Evolutionary conservation across 352 stramenopile species (phyloP).

Genomic region (Pythium aphanidermatum): DNA sequence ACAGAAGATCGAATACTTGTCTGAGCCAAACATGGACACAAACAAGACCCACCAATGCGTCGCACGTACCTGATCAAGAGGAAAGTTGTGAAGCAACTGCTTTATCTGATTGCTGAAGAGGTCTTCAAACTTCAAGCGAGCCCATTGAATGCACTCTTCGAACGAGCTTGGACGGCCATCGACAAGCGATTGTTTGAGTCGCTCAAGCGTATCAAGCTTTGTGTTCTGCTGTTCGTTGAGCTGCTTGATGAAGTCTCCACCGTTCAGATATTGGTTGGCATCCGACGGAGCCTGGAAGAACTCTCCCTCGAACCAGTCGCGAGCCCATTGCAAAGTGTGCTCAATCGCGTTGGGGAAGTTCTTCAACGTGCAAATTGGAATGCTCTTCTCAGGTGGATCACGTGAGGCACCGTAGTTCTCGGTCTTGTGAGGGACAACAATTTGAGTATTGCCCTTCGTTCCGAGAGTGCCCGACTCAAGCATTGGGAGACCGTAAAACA

Average conservation of each 20-base stretch:
- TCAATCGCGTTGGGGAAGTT: conserved; percentile 99
- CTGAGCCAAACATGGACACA: too few species aligned
- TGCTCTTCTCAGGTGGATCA: conserved; percentile 98
- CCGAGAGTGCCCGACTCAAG: conserved; percentile 98
- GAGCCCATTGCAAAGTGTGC: conserved; percentile 98
- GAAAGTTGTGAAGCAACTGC: conserved; percentile 98
- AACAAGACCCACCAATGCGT: not conserved
- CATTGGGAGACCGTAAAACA: conserved; percentile 97
- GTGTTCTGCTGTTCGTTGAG: conserved; percentile 96
- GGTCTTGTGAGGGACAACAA: conserved; percentile 88
- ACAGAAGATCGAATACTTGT: conserved; percentile 23
- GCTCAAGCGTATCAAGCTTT: conserved; percentile 94
- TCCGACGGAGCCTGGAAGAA: conserved; percentile 97
- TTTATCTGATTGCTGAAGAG: conserved; percentile 98
- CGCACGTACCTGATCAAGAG: conserved; percentile 83
- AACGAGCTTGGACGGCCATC: conserved; percentile 89
- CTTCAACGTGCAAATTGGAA: conserved; percentile 99
- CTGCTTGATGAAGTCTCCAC: conserved; percentile 86
- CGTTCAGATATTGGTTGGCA: conserved; percentile 91
- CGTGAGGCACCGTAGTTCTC: conserved; percentile 97
- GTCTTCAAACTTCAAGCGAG: conserved; percentile 96
- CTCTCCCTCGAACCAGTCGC: conserved; percentile 98
- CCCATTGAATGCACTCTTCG: conserved; percentile 98
- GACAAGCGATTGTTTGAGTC: conserved; percentile 91
- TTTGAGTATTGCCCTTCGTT: conserved; percentile 97